Evolutionary conservation across 192 early-diverging fungal species (phyloP), one percentile per base, ranked within the genome.

Genomic region (Jimgerdemannia lactiflua): DNA sequence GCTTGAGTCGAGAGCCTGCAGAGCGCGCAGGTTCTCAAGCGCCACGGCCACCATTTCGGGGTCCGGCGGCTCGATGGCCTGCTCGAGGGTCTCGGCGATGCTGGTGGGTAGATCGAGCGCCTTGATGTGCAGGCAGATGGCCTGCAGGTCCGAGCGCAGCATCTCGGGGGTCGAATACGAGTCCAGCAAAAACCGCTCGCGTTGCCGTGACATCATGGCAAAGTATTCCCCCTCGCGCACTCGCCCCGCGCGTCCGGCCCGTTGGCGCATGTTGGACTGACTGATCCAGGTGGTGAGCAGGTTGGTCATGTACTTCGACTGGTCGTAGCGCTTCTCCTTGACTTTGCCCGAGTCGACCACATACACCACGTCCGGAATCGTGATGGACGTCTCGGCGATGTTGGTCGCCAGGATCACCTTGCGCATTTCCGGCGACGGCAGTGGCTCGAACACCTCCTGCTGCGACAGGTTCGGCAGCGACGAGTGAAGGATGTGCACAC

Each of bases 241-340:
- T 39, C 96, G 86, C 11, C 96, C 96, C 4, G 96, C 96, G 49
- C 96, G 89, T 7, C 96, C 96, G 39, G 90, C 80, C 17, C 96
- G 82, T 71, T 94, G 93, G 39, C 76, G 75, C 11, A 80, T 89
- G 74, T 93, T 93, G 1, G 94, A 91, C 63, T 81, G 84, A 7
- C 90, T 87, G 29, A 92, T 84, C 71, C 84, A 89, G 11, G 84
- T 87, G 71, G 94, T 88, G 29, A 85, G 74, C 18, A 95, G 69
- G 3, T 83, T 79, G 1, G 90, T 91, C 3, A 93, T 81, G 42
- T 87, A 67, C 43, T 87, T 84, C 71, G 88, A 86, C 69, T 88
- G 83, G 70, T 93, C 88, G 77, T 86, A 87, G 78, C 74, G 17
- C 49, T 71, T 20, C 20, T 40, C 39, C 75, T 94, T 95, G 20